Conservation (phyloP, 176 grass and related monocot species). For the Pontederia crassipes region DNA sequence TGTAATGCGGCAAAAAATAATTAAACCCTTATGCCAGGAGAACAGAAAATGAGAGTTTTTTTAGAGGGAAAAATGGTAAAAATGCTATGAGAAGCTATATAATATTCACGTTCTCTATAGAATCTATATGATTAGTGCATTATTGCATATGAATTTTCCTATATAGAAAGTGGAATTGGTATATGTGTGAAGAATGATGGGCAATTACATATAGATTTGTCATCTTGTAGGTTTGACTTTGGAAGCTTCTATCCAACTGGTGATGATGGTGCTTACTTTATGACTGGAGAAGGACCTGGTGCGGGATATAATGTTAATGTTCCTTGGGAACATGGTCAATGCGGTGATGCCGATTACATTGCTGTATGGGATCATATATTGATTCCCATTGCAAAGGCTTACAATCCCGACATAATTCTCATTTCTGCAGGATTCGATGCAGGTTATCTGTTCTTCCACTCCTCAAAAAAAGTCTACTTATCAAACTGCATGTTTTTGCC, state of each 20-base stretch:
- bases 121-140: too few relatives aligned
- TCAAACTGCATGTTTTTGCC: too few relatives aligned
- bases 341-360: conserved; percentile 80
- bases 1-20: too few relatives aligned
- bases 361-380: conserved; percentile 84
- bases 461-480: background rate
- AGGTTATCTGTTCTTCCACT: conserved; percentile 31
- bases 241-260: conserved; percentile 78
- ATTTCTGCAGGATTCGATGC: conserved; percentile 95
- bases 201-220: conserved; percentile 9
- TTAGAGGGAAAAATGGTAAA: too few relatives aligned
- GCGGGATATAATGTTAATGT: conserved; percentile 96
- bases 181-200: background rate
- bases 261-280: conserved; percentile 68
- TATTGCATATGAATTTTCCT: too few relatives aligned
- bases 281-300: conserved; percentile 75
- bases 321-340: conserved; percentile 88
- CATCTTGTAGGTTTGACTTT: conserved; percentile 64
- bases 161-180: background rate
- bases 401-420: conserved; percentile 76
- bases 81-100: too few relatives aligned
- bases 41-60: too few relatives aligned
- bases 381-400: conserved; percentile 62
- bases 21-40: too few relatives aligned
- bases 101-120: too few relatives aligned